These are phyloP conservation scores for Huiozyma sinensis DNA, from an alignment of 805 yeast species.

Conservation along the genomic window DNA sequence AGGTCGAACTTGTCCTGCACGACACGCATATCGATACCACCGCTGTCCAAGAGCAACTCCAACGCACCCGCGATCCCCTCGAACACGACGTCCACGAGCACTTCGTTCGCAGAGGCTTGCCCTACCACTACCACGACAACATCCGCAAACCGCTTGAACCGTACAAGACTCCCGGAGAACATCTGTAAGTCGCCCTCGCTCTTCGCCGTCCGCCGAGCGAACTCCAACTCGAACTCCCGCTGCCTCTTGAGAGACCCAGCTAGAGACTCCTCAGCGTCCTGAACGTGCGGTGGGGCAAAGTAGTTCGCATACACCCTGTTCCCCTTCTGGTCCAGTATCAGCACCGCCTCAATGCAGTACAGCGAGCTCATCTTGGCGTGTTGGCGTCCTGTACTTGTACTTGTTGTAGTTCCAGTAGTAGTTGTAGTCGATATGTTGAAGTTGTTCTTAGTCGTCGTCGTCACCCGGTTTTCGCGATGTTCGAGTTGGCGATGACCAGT, in stretches of 20 bases:
- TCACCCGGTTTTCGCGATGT: neutral
- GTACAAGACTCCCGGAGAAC: constrained; percentile 66
- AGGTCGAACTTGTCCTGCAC: constrained; percentile 77
- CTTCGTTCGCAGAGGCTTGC: constrained; percentile 71
- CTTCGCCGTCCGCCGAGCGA: constrained; percentile 70
- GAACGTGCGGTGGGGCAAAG: constrained; percentile 56
- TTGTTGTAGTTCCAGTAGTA: neutral
- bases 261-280: constrained; percentile 2
- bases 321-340: constrained; percentile 75
- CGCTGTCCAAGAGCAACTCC: constrained; percentile 50
- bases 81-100: constrained; percentile 62
- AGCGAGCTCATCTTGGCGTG: constrained; percentile 35
- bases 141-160: constrained; percentile 81
- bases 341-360: constrained; percentile 70
- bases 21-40: constrained; percentile 64
- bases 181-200: constrained; percentile 71
- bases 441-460: neutral
- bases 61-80: constrained; percentile 73
- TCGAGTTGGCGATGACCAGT: neutral
- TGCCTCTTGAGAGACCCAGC: constrained; percentile 44
- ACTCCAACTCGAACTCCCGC: constrained; percentile 58
- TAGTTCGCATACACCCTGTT: constrained; percentile 76
- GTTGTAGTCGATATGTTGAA: too few relatives aligned
- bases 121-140: constrained; percentile 63
- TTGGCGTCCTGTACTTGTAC: neutral